Percentiles rank a stretch among this genome's conserved stretches.
Conservation (phyloP, 345 rosid species). For the Acer yangbiense region DNA sequence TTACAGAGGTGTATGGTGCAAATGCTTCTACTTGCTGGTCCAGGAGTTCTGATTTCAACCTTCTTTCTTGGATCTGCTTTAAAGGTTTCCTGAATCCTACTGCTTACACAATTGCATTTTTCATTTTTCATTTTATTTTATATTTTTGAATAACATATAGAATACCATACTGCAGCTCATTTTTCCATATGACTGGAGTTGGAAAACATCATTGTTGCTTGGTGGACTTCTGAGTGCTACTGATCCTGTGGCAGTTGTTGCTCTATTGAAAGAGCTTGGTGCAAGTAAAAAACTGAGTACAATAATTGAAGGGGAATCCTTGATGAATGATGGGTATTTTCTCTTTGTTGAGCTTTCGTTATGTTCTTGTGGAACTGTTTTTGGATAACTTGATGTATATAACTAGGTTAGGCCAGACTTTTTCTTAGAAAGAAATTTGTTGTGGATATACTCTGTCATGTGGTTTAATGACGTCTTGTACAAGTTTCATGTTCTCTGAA, state of each 20-base stretch:
- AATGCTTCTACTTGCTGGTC: slow-evolving; percentile 95
- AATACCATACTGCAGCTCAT: slow-evolving; percentile 52
- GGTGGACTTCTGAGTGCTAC: slow-evolving; percentile 99
- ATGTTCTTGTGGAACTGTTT: not conserved
- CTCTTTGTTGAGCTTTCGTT: slow-evolving; percentile 4
- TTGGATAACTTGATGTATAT: slow-evolving; percentile 8
- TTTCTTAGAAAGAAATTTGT: slow-evolving; percentile 5
- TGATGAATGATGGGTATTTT: slow-evolving; percentile 97
- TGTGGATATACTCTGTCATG: not conserved
- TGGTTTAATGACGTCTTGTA: slow-evolving; percentile 19
- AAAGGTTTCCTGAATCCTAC: slow-evolving; percentile 52
- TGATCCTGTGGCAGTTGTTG: slow-evolving; percentile 98
- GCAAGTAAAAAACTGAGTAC: slow-evolving; percentile 96
- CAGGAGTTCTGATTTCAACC: slow-evolving; percentile 91
- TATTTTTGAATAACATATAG: not conserved
- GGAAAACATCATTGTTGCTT: slow-evolving; percentile 90
- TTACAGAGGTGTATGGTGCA: slow-evolving; percentile 82
- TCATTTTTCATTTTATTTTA: not conserved
- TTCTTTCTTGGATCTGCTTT: slow-evolving; percentile 69
- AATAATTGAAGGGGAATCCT: slow-evolving; percentile 93
- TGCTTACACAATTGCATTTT: not conserved
- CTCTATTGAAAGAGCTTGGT: slow-evolving; percentile 92
- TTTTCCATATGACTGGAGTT: slow-evolving; percentile 90
- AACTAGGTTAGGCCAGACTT: slow-evolving; percentile 1
- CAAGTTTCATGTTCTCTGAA: slow-evolving; percentile 15